These are phyloP conservation scores for Chaetomiaceae sp. DNA, from an alignment of 2,329 filamentous ascomycete genomes.

Conservation along the genomic window DNA sequence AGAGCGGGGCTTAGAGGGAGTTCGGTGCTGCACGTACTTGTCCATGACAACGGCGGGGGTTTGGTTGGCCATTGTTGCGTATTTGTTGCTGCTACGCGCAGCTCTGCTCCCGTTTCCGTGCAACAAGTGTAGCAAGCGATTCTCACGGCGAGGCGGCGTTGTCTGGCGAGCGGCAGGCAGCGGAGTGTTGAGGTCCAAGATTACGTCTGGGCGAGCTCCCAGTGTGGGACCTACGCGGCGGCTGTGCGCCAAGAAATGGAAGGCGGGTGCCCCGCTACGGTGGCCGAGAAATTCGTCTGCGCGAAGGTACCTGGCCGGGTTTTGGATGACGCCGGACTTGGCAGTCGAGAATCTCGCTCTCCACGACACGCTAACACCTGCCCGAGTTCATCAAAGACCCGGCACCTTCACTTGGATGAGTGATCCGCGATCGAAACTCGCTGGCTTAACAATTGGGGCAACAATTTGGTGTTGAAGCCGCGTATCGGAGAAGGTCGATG, in stretches of 20 bases:
- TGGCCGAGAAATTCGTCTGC: slow-evolving; percentile 1
- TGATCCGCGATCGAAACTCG: not conserved
- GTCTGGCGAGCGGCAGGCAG: slow-evolving; percentile 14
- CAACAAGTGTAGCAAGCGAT: slow-evolving; percentile 9
- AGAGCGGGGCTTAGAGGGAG: slow-evolving; percentile 28
- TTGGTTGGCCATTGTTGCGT: slow-evolving; percentile 80
- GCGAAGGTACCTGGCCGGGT: slow-evolving; percentile 5
- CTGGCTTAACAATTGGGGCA: not conserved
- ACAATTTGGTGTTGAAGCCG: too few species aligned
- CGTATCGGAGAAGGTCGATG: not conserved
- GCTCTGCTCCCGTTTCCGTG: slow-evolving; percentile 16
- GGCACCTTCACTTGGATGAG: not conserved
- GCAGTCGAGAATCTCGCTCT: not conserved
- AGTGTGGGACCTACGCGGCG: slow-evolving; percentile 17
- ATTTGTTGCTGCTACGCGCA: slow-evolving; percentile 23
- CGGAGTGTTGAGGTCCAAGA: slow-evolving; percentile 26
- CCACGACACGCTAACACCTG: not conserved
- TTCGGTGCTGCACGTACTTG: slow-evolving; percentile 59
- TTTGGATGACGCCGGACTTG: not conserved
- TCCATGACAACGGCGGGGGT: slow-evolving; percentile 99
- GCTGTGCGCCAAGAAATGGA: slow-evolving; percentile 23
- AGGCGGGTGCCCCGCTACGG: slow-evolving; percentile 22
- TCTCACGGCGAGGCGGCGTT: slow-evolving; percentile 3
- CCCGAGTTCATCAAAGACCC: not conserved
- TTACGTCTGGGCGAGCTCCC: slow-evolving; percentile 25